A percentile compares a stretch with the other conserved stretches of the same genome.
phyloP scores from a whole-genome alignment of 1,284 basidiomycete genomes.

The Marasmius sp. region DNA sequence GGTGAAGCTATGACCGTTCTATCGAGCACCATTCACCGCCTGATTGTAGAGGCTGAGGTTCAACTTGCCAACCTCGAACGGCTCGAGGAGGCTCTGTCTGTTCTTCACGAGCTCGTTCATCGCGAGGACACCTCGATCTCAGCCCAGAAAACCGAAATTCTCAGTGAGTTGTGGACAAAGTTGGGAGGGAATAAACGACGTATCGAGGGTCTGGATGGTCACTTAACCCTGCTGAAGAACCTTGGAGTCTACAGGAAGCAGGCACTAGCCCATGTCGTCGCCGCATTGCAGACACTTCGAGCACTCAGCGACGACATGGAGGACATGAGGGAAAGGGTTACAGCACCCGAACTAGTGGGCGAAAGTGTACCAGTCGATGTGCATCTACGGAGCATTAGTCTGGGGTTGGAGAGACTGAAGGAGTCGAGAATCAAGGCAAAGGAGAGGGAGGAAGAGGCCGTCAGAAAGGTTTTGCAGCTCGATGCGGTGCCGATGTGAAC shows the following conservation, averaged over 20 bases:
- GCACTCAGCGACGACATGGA: constrained; percentile 71
- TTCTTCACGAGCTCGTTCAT: constrained; percentile 54
- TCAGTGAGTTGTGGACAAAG: constrained; percentile 65
- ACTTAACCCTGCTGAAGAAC: constrained; percentile 52
- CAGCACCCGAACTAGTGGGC: constrained; percentile 59
- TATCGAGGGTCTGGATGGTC: constrained; percentile 46
- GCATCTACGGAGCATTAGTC: constrained; percentile 67
- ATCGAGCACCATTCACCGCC: constrained; percentile 47
- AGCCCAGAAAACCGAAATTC: constrained; percentile 48
- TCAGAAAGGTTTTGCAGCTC: constrained; percentile 30
- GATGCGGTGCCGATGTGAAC: background rate
- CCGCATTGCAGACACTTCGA: constrained; percentile 58
- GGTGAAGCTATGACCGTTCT: constrained; percentile 60
- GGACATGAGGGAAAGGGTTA: constrained; percentile 65
- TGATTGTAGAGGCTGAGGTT: constrained; percentile 62
- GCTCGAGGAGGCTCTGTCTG: constrained; percentile 57
- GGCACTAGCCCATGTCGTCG: constrained; percentile 61
- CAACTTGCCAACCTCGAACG: constrained; percentile 53
- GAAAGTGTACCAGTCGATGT: constrained; percentile 63
- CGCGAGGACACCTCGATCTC: constrained; percentile 53
- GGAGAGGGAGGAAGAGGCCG: constrained; percentile 35
- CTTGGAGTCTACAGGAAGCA: constrained; percentile 55
- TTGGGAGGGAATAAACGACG: constrained; percentile 57
- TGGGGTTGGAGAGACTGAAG: constrained; percentile 61
- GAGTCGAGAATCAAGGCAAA: constrained; percentile 51